Conservation (phyloP, 768 basidiomycete species). For the Trametes meyenii region DNA sequence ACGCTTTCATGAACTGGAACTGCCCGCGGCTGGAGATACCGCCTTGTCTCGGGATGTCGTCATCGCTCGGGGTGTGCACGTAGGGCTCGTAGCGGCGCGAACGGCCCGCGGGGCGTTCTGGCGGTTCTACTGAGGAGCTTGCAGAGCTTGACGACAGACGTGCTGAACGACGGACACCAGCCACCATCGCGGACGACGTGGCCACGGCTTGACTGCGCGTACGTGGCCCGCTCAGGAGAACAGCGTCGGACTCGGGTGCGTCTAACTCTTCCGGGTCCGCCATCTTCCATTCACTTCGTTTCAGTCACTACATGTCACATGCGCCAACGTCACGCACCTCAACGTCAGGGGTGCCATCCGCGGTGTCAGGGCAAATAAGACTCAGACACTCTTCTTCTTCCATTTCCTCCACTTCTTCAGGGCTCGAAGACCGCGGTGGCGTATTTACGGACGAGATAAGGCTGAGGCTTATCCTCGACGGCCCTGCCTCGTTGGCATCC, state of each 20-base stretch:
- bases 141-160: slow-evolving; percentile 18
- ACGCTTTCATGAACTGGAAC: slow-evolving; percentile 5
- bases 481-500: not conserved
- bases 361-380: slow-evolving; percentile 13
- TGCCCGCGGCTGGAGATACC: not conserved
- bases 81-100: slow-evolving; percentile 3
- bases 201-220: slow-evolving; percentile 5
- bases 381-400: slow-evolving; percentile 16
- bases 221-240: not conserved
- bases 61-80: slow-evolving; percentile 13
- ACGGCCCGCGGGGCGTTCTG: slow-evolving; percentile 4
- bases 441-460: not conserved
- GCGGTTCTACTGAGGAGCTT: slow-evolving; percentile 22
- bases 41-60: not conserved
- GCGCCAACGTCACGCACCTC: slow-evolving; percentile 11
- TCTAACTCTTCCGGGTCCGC: not conserved
- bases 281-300: not conserved
- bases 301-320: slow-evolving; percentile 1
- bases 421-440: slow-evolving; percentile 4
- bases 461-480: not conserved
- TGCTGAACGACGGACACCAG: slow-evolving; percentile 18
- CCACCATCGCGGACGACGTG: slow-evolving; percentile 2
- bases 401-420: slow-evolving; percentile 3
- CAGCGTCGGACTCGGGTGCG: not conserved
- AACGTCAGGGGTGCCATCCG: slow-evolving; percentile 8